phyloP scores from a whole-genome alignment of 1,284 basidiomycete species.

The Boletus holoroseus region DNA sequence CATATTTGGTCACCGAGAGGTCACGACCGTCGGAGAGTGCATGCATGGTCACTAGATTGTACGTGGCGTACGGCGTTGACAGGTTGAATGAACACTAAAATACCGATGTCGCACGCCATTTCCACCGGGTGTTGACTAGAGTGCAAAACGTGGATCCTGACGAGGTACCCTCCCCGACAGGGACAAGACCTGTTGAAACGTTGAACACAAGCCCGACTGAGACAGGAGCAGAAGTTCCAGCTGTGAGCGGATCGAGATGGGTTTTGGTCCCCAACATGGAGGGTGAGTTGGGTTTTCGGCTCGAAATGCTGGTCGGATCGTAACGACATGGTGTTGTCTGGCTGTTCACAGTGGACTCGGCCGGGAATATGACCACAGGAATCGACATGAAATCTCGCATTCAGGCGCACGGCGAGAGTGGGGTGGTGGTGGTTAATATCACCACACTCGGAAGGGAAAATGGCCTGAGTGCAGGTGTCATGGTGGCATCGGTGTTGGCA shows the following conservation, averaged over 20 bases:
- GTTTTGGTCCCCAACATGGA: conserved; percentile 7
- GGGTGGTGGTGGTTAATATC: conserved; percentile 12
- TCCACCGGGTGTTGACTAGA: conserved; percentile 3
- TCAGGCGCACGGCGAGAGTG: background rate
- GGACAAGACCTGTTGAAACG: background rate
- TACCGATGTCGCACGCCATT: conserved; percentile 5
- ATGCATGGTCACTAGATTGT: conserved; percentile 3
- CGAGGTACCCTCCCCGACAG: background rate
- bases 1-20: conserved; percentile 4
- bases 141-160: conserved; percentile 6
- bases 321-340: background rate
- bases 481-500: conserved; percentile 6
- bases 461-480: background rate
- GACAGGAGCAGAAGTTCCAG: background rate
- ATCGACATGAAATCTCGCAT: background rate
- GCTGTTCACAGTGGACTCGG: conserved; percentile 9
- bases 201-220: background rate
- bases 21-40: conserved; percentile 6
- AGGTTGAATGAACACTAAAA: conserved; percentile 1
- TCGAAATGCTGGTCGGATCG: conserved; percentile 3
- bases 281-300: conserved; percentile 9
- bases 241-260: conserved; percentile 10
- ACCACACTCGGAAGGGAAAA: conserved; percentile 1
- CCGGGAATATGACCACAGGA: background rate
- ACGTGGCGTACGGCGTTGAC: conserved; percentile 11